These are phyloP conservation scores for Nitzschia sp. DNA, from an alignment of 108 stramenopile genomes.

Conservation along the genomic window DNA sequence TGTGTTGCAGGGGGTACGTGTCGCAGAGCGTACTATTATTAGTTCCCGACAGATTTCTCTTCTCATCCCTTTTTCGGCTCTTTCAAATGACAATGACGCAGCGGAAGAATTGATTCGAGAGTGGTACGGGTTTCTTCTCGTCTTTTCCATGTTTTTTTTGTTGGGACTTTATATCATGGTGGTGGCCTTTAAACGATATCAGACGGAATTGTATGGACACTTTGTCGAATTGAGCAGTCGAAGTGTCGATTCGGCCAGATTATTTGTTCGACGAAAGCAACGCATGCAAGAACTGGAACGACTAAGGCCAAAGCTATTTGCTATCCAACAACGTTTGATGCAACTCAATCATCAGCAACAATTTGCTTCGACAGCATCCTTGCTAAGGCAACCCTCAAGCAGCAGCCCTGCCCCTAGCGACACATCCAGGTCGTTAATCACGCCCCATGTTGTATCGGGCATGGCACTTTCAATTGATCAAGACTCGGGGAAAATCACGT, in stretches of 20 bases:
- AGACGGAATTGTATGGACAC: slow-evolving; percentile 12
- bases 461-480: neutral
- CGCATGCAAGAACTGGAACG: slow-evolving; percentile 25
- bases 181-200: neutral
- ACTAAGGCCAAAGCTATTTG: slow-evolving; percentile 41
- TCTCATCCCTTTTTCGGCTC: too few relatives aligned
- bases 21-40: too few relatives aligned
- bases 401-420: neutral
- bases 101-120: slow-evolving; percentile 19
- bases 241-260: neutral
- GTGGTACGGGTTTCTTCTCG: slow-evolving; percentile 19
- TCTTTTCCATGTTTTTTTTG: slow-evolving; percentile 6
- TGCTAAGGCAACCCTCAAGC: neutral
- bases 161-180: neutral
- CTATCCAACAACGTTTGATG: slow-evolving; percentile 35
- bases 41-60: too few relatives aligned
- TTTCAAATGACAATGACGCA: too few relatives aligned
- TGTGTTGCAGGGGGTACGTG: slow-evolving; percentile 37
- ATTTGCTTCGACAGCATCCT: neutral
- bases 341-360: slow-evolving; percentile 7
- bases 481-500: neutral
- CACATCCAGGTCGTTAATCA: neutral
- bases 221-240: neutral
- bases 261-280: slow-evolving; percentile 4
- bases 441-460: neutral